A percentile compares a stretch with the other conserved stretches of the same genome.
phyloP scores from a whole-genome alignment of 352 stramenopile species.

The Phytophthora cryptogea region DNA sequence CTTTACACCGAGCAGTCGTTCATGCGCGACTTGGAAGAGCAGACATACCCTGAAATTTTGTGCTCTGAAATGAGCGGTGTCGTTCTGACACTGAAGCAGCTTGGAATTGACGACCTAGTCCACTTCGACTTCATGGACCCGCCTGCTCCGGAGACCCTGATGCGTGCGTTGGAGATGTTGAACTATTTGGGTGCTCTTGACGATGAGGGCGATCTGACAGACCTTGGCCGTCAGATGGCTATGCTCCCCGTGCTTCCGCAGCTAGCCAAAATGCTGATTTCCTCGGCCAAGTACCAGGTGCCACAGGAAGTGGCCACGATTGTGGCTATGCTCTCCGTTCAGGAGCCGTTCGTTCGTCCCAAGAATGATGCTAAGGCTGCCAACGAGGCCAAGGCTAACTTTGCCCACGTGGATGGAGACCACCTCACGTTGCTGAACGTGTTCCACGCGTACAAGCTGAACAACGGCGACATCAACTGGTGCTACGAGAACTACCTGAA shows the following conservation, averaged over 20 bases:
- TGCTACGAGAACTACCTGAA: slow-evolving; percentile 99
- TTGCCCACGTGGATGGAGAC: slow-evolving; percentile 95
- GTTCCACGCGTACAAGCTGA: slow-evolving; percentile 97
- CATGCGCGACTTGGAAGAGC: slow-evolving; percentile 96
- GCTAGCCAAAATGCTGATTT: slow-evolving; percentile 97
- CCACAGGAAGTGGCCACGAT: slow-evolving; percentile 98
- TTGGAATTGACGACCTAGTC: slow-evolving; percentile 99
- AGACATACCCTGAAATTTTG: slow-evolving; percentile 99
- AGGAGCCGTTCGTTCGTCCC: slow-evolving; percentile 93
- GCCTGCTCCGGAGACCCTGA: slow-evolving; percentile 97
- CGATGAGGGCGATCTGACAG: slow-evolving; percentile 97
- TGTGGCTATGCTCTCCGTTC: slow-evolving; percentile 96
- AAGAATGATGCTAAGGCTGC: slow-evolving; percentile 96
- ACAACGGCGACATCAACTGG: slow-evolving; percentile 92
- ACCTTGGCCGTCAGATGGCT: slow-evolving; percentile 92
- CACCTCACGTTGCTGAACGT: slow-evolving; percentile 98
- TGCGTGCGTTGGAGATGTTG: slow-evolving; percentile 97
- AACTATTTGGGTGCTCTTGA: slow-evolving; percentile 98
- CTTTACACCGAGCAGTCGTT: slow-evolving; percentile 99
- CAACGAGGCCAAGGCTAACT: slow-evolving; percentile 96
- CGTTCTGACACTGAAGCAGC: slow-evolving; percentile 97
- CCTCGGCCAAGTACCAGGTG: slow-evolving; percentile 94
- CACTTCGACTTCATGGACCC: slow-evolving; percentile 99
- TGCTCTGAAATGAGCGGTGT: slow-evolving; percentile 95
- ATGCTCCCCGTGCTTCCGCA: slow-evolving; percentile 98